phyloP scores from a whole-genome alignment of 805 yeast species.

The Kazachstania viticola region DNA sequence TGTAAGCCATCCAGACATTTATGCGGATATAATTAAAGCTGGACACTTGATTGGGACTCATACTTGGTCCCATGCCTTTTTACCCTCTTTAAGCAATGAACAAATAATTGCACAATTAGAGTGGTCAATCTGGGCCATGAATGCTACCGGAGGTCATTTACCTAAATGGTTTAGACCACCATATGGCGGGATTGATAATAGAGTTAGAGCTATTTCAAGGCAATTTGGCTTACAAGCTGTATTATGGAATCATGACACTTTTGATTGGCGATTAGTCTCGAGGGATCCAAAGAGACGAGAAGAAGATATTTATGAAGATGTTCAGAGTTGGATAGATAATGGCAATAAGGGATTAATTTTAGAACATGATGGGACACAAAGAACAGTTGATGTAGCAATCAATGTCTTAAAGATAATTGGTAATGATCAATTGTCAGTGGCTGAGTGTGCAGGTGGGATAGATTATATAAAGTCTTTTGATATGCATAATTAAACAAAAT shows the following conservation, averaged over 20 bases:
- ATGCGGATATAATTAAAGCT: constrained; percentile 37
- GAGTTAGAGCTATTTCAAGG: constrained; percentile 68
- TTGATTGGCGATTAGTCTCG: constrained; percentile 73
- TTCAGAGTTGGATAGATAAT: constrained; percentile 38
- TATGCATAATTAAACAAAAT: no score
- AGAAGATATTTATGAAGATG: constrained; percentile 42
- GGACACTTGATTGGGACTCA: constrained; percentile 85
- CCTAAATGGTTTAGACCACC: constrained; percentile 97
- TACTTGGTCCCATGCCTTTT: constrained; percentile 84
- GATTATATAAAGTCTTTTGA: no score
- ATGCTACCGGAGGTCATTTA: constrained; percentile 76
- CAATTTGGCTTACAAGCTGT: constrained; percentile 83
- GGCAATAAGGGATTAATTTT: constrained; percentile 52
- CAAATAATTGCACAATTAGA: constrained; percentile 78
- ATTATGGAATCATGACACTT: constrained; percentile 84
- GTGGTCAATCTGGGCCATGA: constrained; percentile 98
- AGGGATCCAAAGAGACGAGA: constrained; percentile 35
- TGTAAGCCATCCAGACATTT: constrained; percentile 64
- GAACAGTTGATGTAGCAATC: constrained; percentile 60
- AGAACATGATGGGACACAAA: constrained; percentile 69
- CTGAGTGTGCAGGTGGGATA: constrained; percentile 61
- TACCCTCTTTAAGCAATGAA: constrained; percentile 70
- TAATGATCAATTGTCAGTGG: constrained; percentile 57
- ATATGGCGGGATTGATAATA: constrained; percentile 84
- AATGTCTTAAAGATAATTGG: constrained; percentile 47